These are phyloP conservation scores for Plantago coronopus DNA, from an alignment of 305 asterid genomes.

Conservation along the genomic window DNA sequence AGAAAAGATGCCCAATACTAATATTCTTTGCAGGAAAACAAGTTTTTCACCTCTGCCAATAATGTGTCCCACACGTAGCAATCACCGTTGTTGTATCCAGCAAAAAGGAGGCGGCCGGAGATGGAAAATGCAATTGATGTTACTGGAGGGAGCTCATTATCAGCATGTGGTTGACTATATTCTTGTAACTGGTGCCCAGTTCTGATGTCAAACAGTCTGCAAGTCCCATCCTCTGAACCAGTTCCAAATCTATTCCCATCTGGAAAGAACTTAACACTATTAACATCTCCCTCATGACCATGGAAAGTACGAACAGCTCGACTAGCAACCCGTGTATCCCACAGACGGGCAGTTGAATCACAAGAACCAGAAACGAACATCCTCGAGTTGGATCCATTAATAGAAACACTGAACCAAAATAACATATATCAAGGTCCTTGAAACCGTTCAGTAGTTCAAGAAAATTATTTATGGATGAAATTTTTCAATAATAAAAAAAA, in stretches of 20 bases:
- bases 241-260: slow-evolving; percentile 90
- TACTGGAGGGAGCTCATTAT: slow-evolving; percentile 59
- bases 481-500: no score
- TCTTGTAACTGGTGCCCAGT: slow-evolving; percentile 98
- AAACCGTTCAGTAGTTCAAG: not conserved
- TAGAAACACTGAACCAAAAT: slow-evolving; percentile 65
- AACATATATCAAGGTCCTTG: slow-evolving; percentile 17
- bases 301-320: slow-evolving; percentile 87
- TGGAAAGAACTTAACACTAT: slow-evolving; percentile 82
- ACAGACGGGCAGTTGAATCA: slow-evolving; percentile 86
- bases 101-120: slow-evolving; percentile 94
- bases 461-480: not conserved
- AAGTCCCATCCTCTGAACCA: slow-evolving; percentile 94
- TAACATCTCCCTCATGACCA: slow-evolving; percentile 94
- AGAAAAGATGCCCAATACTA: not conserved
- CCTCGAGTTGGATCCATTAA: slow-evolving; percentile 66
- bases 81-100: slow-evolving; percentile 78
- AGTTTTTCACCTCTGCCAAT: slow-evolving; percentile 63
- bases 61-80: slow-evolving; percentile 96
- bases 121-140: slow-evolving; percentile 91
- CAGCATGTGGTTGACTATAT: slow-evolving; percentile 67
- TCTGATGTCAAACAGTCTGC: slow-evolving; percentile 87
- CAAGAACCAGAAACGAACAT: slow-evolving; percentile 97
- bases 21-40: no score
- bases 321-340: slow-evolving; percentile 99